Base-by-base conservation (phyloP, 2,329 filamentous ascomycete species). In the Xylaria sp. region DNA sequence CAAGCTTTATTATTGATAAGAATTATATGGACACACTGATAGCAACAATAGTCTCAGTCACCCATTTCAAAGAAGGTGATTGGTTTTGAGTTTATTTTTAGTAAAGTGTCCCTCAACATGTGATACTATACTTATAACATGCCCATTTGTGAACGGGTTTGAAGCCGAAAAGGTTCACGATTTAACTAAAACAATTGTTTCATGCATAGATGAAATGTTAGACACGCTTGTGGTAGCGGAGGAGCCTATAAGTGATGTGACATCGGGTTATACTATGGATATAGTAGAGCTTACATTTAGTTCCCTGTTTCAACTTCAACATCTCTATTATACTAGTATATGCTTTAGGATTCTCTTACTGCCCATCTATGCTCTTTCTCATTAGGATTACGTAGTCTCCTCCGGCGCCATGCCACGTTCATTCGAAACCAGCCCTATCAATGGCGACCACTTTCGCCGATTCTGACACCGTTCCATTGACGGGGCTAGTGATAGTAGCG, bases 401-500 rank as follows among this genome's bases (percentile, higher is more conserved):
- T 13, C 18, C 41, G 7, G 8, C 56, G 28, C 31, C 25, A 48
- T 7, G 39, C 10, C 28, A 12, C 12, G 8, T 31, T 10, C 7
- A 58, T 58, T 12, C 8, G 13, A 65, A 71, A 9, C 63, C 63
- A 28, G 63, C 37, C 18, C 61, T 72, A 58, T 76, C 69, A 57
- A 77, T 65, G 12, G 65, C 73, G 25, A 75, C 71, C 20, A 76
- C 39, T 50, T 77, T 77, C 8, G 69, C 75, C 15, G 74, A 72
- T 61, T 76, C 75, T 2, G 70, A 60, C 3, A 74, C 28, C 3
- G 72, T 74, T 13, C 73, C 74, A 51, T 77, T 76, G 20, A 76
- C 50, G 1, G 75, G 73, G 0, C 12, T 31, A 15, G 52, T 52
- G 31, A 69, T 15, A 2, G 69, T 73, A 1, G 75, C 75, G 1